Percentiles rank a stretch among this genome's conserved stretches.
phyloP scores from a whole-genome alignment of 371 early-diverging fungal species.

The Synchytrium microbalum region DNA sequence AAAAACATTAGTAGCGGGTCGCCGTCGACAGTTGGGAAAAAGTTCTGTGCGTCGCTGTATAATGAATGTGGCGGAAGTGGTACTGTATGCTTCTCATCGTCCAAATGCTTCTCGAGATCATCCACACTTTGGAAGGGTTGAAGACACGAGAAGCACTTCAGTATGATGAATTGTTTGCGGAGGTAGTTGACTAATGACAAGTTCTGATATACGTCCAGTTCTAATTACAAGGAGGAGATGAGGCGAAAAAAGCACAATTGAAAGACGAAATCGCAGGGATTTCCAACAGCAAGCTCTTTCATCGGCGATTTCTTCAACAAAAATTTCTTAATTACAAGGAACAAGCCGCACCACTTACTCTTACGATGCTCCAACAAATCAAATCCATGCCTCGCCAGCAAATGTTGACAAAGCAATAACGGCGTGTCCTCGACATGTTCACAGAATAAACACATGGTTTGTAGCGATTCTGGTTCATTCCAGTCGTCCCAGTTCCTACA shows the following conservation, averaged over 20 bases:
- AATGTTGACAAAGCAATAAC: slow-evolving; percentile 60
- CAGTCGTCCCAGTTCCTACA: slow-evolving; percentile 29
- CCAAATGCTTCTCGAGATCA: slow-evolving; percentile 46
- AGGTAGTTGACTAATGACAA: slow-evolving; percentile 83
- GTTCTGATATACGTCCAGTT: slow-evolving; percentile 74
- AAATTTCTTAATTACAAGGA: too few species aligned
- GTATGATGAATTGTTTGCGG: slow-evolving; percentile 59
- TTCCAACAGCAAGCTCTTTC: too few species aligned
- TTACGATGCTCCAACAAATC: slow-evolving; percentile 40
- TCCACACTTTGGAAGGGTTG: slow-evolving; percentile 38
- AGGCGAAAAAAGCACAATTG: not conserved
- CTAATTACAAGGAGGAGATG: slow-evolving; percentile 15
- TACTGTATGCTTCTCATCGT: slow-evolving; percentile 28
- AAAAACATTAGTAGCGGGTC: slow-evolving; percentile 77
- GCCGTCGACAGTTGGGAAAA: slow-evolving; percentile 66
- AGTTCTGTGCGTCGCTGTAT: slow-evolving; percentile 68
- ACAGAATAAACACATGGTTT: slow-evolving; percentile 64
- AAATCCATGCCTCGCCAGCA: slow-evolving; percentile 64
- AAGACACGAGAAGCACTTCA: slow-evolving; percentile 65
- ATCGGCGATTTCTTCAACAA: too few species aligned
- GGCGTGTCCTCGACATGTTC: slow-evolving; percentile 52
- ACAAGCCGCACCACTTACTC: not conserved
- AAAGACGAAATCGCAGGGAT: not conserved
- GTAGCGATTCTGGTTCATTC: slow-evolving; percentile 10
- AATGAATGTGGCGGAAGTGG: slow-evolving; percentile 41